phyloP scores from a whole-genome alignment of 495 filamentous ascomycete species.

The Penicillium taxi region DNA sequence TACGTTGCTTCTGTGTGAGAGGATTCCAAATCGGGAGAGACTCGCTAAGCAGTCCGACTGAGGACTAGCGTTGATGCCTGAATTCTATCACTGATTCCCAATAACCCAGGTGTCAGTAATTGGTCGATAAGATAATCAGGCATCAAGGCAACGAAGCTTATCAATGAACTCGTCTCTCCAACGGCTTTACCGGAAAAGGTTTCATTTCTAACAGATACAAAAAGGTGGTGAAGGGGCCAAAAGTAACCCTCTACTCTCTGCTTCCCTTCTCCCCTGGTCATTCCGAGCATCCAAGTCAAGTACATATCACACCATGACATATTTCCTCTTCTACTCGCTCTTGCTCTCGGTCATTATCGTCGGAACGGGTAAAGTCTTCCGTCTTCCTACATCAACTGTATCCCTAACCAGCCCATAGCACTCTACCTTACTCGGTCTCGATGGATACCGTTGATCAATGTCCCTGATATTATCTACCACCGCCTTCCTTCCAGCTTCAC shows the following conservation, averaged over 20 bases:
- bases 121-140: no score
- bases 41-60: slow-evolving; percentile 40
- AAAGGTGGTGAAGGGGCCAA: no score
- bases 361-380: slow-evolving; percentile 45
- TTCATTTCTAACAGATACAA: no score
- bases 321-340: slow-evolving; percentile 70
- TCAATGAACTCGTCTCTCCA: no score
- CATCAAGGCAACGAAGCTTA: no score
- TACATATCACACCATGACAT: slow-evolving; percentile 42
- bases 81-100: no score
- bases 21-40: slow-evolving; percentile 21
- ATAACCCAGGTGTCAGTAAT: no score
- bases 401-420: slow-evolving; percentile 27
- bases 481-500: slow-evolving; percentile 66
- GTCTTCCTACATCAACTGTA: background rate
- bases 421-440: slow-evolving; percentile 71
- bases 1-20: slow-evolving; percentile 29
- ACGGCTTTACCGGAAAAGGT: no score
- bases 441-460: slow-evolving; percentile 60
- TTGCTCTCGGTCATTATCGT: slow-evolving; percentile 55
- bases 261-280: background rate
- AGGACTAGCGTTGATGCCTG: slow-evolving; percentile 24
- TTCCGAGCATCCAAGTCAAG: background rate
- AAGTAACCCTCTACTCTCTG: no score
- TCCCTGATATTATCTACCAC: slow-evolving; percentile 60